Conservation (phyloP, 495 filamentous ascomycete genomes). For the Xylaria castorea region DNA sequence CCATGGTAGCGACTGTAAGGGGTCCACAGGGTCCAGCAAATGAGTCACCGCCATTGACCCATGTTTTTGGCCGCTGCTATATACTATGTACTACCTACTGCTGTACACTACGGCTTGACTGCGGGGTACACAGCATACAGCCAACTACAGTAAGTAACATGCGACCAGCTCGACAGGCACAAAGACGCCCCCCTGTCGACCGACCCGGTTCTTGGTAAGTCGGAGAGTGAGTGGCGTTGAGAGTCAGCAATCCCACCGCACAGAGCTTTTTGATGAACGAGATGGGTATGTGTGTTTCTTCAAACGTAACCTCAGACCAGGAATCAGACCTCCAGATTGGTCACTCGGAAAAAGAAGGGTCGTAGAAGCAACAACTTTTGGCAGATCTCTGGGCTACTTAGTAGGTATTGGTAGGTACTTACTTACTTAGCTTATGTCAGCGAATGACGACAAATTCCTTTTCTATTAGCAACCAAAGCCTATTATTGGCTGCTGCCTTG, state of each 20-base stretch:
- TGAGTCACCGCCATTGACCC: constrained; percentile 17
- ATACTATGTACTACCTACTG: neutral
- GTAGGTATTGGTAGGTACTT: neutral
- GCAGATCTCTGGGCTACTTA: neutral
- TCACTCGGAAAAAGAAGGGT: neutral
- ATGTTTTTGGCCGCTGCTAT: neutral
- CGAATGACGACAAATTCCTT: neutral
- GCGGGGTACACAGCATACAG: neutral
- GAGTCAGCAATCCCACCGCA: neutral
- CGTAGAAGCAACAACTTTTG: neutral
- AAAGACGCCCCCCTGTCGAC: neutral
- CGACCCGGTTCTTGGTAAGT: neutral
- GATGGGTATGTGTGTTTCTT: neutral
- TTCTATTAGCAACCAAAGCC: neutral
- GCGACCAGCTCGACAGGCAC: neutral
- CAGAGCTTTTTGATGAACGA: neutral
- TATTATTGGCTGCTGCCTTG: neutral
- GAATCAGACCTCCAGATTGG: neutral
- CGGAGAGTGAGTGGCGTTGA: neutral
- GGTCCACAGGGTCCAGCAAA: neutral
- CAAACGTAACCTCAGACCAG: neutral
- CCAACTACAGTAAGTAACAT: neutral
- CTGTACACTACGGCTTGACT: neutral
- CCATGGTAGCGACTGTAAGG: constrained; percentile 2
- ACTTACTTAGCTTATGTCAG: neutral